Conservation (phyloP, 345 rosid species). For the Pistacia vera region DNA sequence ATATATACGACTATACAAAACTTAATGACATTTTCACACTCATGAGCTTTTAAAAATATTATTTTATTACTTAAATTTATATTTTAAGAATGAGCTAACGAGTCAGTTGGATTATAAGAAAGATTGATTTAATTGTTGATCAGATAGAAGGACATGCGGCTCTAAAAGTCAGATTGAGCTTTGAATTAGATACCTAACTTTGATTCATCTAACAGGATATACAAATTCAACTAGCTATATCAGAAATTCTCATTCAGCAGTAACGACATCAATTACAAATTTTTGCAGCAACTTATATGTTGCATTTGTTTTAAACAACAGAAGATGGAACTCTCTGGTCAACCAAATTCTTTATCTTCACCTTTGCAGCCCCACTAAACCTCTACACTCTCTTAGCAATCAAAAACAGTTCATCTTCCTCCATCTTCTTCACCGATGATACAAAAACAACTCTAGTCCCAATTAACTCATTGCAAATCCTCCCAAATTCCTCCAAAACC, state of each 20-base stretch:
- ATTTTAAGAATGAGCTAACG: too few species aligned
- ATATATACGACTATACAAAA: too few species aligned
- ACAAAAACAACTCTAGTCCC: constrained; percentile 26
- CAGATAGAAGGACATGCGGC: too few species aligned
- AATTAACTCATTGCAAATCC: constrained; percentile 49
- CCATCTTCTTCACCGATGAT: constrained; percentile 33
- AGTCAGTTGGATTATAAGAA: too few species aligned
- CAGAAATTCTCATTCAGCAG: neutral
- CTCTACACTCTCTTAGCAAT: constrained; percentile 33
- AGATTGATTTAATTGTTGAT: too few species aligned
- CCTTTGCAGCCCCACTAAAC: constrained; percentile 34
- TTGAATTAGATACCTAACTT: too few species aligned
- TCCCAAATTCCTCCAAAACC: constrained; percentile 65
- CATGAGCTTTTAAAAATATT: too few species aligned
- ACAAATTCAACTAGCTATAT: neutral
- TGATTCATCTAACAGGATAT: neutral
- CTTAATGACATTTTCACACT: too few species aligned
- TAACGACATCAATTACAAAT: neutral
- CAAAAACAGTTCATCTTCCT: constrained; percentile 22
- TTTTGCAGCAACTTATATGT: neutral
- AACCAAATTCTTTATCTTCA: constrained; percentile 35
- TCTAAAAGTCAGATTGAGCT: too few species aligned
- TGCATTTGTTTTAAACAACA: neutral
- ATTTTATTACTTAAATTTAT: too few species aligned
- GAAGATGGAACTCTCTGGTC: constrained; percentile 9